Evolutionary conservation across 176 grass and related monocot genomes (phyloP), one percentile per base, ranked within the genome.

Genomic region (Phragmites australis): DNA sequence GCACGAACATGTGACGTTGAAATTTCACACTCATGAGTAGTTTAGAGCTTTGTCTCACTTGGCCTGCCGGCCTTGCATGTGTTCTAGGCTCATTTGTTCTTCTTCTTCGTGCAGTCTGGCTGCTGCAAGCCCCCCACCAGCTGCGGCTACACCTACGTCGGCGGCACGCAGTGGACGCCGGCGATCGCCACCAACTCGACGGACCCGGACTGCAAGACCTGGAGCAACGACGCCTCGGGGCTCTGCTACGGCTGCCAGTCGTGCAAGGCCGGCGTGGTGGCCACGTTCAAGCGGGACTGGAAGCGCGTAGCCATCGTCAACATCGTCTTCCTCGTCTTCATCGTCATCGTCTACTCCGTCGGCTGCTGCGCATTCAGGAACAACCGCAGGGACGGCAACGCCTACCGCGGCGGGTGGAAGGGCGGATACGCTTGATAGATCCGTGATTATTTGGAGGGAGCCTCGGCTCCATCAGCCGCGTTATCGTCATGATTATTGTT

Each of bases 281-380:
- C 85, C 12, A 97, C 84, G 2, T 2, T 93, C 11, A 93, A 88
- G 83, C 30, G 72, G 0, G 60, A 88, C 76, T 97, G 93, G 93
- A 97, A 89, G 90, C 89, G 91, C 75, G 81, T 57, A 30, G 79
- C 88, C 21, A 2, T 93, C 34, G 47, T 97, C 75, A 80, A 70
- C 63, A 84, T 93, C 59, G 59, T 90, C 87, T 81, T 93, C 70
- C 90, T 97, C 31, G 60, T 97, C 46, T 87, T 97, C 90, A 85
- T 97, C 75, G 15, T 93, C 80, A 89, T 97, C 17, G 93, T 97
- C 80, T 97, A 97, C 88, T 97, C 90, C 18, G 32, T 97, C 53
- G 93, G 90, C 22, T 97, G 93, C 86, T 97, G 93, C 21, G 93
- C 93, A 0, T 93, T 97, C 80, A 86, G 93, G 79, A 97, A 97